Evolutionary conservation across 2,329 filamentous ascomycete species (phyloP), one percentile per base, ranked within the genome.

Genomic region (Hypoxylon sp.): DNA sequence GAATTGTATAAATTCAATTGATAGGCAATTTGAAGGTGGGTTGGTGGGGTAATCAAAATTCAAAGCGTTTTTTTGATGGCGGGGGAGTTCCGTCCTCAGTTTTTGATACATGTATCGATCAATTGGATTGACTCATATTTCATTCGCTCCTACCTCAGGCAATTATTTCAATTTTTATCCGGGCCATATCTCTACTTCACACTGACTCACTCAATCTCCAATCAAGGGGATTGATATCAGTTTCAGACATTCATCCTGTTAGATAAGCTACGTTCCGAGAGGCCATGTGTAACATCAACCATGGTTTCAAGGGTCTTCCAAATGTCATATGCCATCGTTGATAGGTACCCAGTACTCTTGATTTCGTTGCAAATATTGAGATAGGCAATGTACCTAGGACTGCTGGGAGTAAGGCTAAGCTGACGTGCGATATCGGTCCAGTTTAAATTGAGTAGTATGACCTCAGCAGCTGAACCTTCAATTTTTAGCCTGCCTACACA

Each of bases 31-130:
- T 14, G 58, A 48, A 53, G 60, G 62, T 60, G 58, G 64, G 60
- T 61, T 67, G 61, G 68, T 61, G 68, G 69, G 69, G 58, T 71
- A 68, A 41, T 34, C 19, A 45, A 58, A 63, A 54, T 61, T 57
- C 6, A 46, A 23, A 65, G 29, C 54, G 25, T 37, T 41, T 51
- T 54, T 62, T 59, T 14, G 53, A 63, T 57, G 43, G 62, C 56
- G 57, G 57, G 57, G 47, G 58, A 16, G 11, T 23, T 46, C 23
- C 51, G 37, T 19, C 30, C 21, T 50, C 25, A 58, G 9, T 50
- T 32, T 9, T 43, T 32, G 23, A 54, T 51, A n/a, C n/a, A n/a
- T n/a, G n/a, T n/a, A 34, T n/a, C 29, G 30, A 47, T 23, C 23
- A 34, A 32, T 55, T 59, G 32, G 27, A 25, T 63, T 63, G 50